Conservation (phyloP, 1,284 basidiomycete genomes). For the Neotropicomus parvogracilis region DNA sequence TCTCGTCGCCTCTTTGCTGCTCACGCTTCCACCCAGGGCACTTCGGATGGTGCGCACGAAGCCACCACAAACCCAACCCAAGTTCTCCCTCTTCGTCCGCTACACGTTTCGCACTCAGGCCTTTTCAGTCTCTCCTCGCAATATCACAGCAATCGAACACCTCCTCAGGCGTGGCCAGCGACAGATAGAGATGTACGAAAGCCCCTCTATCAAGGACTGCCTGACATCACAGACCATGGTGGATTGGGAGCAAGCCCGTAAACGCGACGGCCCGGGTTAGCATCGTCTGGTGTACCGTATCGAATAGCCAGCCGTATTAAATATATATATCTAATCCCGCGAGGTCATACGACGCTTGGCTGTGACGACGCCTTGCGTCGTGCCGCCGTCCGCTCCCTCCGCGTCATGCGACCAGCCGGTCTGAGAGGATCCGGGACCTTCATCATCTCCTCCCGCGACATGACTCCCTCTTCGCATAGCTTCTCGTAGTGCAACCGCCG, state of each 20-base stretch:
- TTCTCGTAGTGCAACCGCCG: constrained; percentile 81
- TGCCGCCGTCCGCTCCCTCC: constrained; percentile 21
- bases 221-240: constrained; percentile 66
- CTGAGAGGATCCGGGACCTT: constrained; percentile 15
- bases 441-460: constrained; percentile 21
- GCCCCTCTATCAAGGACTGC: constrained; percentile 62
- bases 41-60: constrained; percentile 70
- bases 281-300: constrained; percentile 1
- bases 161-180: constrained; percentile 60
- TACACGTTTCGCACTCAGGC: constrained; percentile 67
- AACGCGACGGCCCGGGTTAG: constrained; percentile 5
- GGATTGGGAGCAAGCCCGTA: constrained; percentile 47
- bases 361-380: constrained; percentile 14
- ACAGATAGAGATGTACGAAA: constrained; percentile 68
- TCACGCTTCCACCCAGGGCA: constrained; percentile 46
- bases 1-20: not conserved
- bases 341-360: constrained; percentile 9
- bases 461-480: constrained; percentile 42
- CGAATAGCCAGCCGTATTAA: constrained; percentile 6
- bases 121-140: constrained; percentile 53
- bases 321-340: constrained; percentile 12
- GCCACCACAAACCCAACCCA: constrained; percentile 51
- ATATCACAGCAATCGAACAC: constrained; percentile 68
- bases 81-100: constrained; percentile 64
- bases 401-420: constrained; percentile 20